These are phyloP conservation scores for Pueraria montana DNA, from an alignment of 306 rosid species.

Conservation along the genomic window DNA sequence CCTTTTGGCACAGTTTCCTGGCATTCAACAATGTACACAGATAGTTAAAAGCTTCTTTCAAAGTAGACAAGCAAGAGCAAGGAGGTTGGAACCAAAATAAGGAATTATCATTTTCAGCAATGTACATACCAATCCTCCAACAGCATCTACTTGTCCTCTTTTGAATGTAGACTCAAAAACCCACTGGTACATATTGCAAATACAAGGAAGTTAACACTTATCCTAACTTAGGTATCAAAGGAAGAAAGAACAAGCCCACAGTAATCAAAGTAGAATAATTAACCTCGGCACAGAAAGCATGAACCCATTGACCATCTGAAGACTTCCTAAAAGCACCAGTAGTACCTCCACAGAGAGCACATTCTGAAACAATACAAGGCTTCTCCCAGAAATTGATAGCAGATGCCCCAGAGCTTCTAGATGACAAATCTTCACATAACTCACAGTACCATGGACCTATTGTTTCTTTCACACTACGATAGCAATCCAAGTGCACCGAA, in stretches of 20 bases:
- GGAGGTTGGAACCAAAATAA: conserved; percentile 1
- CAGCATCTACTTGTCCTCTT: conserved; percentile 82
- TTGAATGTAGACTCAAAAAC: conserved; percentile 83
- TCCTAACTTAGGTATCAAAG: conserved; percentile 18
- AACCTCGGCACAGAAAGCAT: conserved; percentile 99
- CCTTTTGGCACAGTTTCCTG: conserved; percentile 80
- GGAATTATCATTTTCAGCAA: conserved; percentile 32
- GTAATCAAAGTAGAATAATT: conserved; percentile 11
- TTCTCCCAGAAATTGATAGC: conserved; percentile 88
- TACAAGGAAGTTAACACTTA: conserved; percentile 18
- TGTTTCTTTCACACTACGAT: conserved; percentile 80
- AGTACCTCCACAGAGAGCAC: conserved; percentile 92
- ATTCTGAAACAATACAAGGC: conserved; percentile 76
- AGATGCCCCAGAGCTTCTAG: conserved; percentile 63
- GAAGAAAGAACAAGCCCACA: conserved; percentile 9
- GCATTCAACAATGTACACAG: conserved; percentile 43
- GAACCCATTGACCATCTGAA: conserved; percentile 95
- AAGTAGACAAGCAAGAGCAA: conserved; percentile 4
- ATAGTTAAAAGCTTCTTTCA: not conserved
- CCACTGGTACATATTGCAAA: conserved; percentile 68
- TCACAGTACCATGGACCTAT: conserved; percentile 98
- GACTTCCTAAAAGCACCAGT: conserved; percentile 95
- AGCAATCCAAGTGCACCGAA: conserved; percentile 94
- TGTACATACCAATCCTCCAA: conserved; percentile 90
- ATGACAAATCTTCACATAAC: conserved; percentile 79